Evolutionary conservation across 2,329 filamentous ascomycete species (phyloP), one percentile per base, ranked within the genome.

Genomic region (Colletotrichum acutatum): DNA sequence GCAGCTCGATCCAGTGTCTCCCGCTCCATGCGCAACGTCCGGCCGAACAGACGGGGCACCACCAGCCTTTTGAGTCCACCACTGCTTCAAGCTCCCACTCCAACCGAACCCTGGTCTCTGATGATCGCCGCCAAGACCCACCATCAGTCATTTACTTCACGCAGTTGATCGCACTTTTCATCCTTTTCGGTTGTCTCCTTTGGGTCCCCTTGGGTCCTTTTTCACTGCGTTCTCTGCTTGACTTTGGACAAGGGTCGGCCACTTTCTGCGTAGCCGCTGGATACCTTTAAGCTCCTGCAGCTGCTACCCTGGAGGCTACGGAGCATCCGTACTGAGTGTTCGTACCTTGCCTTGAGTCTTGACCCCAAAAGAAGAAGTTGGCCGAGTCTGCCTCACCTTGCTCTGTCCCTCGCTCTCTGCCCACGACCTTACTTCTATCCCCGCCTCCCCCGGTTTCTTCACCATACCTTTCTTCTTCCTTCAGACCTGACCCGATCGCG

Each of bases 111-210:
- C 68, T 72, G 68, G 68, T 72, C 68, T 66, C 32, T 62, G 68
- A 72, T 74, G 72, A 74, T 75, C 74, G 72, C 58, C 72, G 65
- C 74, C 65, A 62, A 68, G 74, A 74, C 72, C 72, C 61, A 72
- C 74, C 32, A 54, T 46, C 64, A 28, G 64, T 75, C 74, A 75
- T 75, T 74, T 74, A 72, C 72, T 53, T 74, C 69, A 68, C 59
- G 60, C 68, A 68, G 59, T 74, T 69, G 68, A 74, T 72, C 59
- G 67, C 68, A 72, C 63, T 61, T 66, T 66, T 58, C 57, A 30
- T 71, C 58, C 52, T 72, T 49, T 68, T 74, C 68, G 26, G 61
- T 59, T 58, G 58, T 59, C 68, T 42, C 64, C 54, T 56, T 49
- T 49, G 56, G 42, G 56, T 62, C 34, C 63, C 53, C 42, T 64